Conservation (phyloP, 495 filamentous ascomycete species). For the Tirmania nivea region DNA sequence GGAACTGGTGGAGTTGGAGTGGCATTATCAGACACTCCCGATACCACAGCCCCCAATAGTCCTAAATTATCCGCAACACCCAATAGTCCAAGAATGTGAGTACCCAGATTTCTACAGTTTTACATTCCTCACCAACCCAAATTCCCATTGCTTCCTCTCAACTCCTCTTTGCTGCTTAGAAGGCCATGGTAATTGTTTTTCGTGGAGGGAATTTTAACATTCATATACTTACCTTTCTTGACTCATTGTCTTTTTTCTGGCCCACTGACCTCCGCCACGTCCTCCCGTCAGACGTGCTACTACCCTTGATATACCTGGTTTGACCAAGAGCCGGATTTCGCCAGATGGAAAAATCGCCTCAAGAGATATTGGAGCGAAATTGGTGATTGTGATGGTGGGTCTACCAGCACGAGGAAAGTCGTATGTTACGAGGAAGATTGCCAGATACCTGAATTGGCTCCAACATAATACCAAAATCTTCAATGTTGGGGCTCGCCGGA, state of each 20-base stretch:
- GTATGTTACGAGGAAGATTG: conserved; percentile 95
- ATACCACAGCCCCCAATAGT: neutral
- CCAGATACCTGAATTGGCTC: conserved; percentile 87
- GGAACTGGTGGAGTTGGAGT: conserved; percentile 20
- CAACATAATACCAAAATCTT: conserved; percentile 90
- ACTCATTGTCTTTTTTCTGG: neutral
- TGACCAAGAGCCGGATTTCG: conserved; percentile 83
- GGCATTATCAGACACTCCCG: conserved; percentile 43
- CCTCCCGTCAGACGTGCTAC: conserved; percentile 38
- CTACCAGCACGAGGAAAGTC: conserved; percentile 88
- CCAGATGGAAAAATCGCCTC: conserved; percentile 84
- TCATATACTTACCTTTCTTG: neutral
- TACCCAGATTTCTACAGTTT: conserved; percentile 10
- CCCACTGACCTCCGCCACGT: neutral
- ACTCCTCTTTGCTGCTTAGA: neutral
- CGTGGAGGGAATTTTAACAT: neutral
- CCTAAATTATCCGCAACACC: neutral
- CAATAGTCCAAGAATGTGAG: conserved; percentile 39
- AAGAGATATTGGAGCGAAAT: conserved; percentile 78
- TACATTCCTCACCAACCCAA: too few species aligned
- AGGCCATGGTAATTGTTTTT: neutral
- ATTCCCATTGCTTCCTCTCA: neutral
- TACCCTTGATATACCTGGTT: conserved; percentile 62
- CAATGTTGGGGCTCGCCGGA: conserved; percentile 82
- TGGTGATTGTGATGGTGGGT: conserved; percentile 97